phyloP scores from a whole-genome alignment of 2,329 filamentous ascomycete genomes.

The Fusarium cicatricum region DNA sequence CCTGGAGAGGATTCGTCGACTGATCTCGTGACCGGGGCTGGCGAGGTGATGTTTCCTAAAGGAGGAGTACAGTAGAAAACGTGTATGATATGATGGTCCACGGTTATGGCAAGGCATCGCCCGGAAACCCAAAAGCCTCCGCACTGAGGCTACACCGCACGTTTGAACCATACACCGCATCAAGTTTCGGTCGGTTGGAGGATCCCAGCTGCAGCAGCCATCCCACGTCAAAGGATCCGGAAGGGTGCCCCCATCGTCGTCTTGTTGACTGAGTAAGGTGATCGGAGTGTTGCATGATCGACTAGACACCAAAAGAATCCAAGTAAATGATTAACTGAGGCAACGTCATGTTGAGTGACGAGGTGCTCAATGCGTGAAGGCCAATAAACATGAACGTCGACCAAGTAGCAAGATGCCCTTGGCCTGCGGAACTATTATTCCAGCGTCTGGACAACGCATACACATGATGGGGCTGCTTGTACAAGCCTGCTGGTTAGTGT shows the following conservation, averaged over 20 bases:
- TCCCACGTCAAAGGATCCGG: background rate
- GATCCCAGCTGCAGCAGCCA: background rate
- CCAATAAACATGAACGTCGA: background rate
- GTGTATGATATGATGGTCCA: conserved; percentile 21
- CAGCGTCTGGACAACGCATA: background rate
- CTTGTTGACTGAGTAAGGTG: background rate
- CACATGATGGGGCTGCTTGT: conserved; percentile 16
- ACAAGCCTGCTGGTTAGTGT: conserved; percentile 9
- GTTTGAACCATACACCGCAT: conserved; percentile 1
- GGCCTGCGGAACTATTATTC: too few species aligned
- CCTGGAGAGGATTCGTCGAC: conserved; percentile 12
- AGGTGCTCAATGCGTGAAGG: background rate
- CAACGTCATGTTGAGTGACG: conserved; percentile 8
- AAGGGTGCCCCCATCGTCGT: too few species aligned
- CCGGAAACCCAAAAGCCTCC: background rate
- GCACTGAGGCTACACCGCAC: conserved; percentile 1
- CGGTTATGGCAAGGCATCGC: conserved; percentile 8
- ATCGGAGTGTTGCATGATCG: background rate
- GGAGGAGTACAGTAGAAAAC: conserved; percentile 1
- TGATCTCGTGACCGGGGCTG: conserved; percentile 32
- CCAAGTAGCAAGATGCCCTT: background rate
- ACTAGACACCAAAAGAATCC: background rate
- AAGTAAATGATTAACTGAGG: conserved; percentile 5
- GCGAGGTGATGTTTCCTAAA: conserved; percentile 38
- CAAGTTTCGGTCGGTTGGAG: background rate